Conservation (phyloP, 345 rosid genomes). For the Aquilaria malaccensis region DNA sequence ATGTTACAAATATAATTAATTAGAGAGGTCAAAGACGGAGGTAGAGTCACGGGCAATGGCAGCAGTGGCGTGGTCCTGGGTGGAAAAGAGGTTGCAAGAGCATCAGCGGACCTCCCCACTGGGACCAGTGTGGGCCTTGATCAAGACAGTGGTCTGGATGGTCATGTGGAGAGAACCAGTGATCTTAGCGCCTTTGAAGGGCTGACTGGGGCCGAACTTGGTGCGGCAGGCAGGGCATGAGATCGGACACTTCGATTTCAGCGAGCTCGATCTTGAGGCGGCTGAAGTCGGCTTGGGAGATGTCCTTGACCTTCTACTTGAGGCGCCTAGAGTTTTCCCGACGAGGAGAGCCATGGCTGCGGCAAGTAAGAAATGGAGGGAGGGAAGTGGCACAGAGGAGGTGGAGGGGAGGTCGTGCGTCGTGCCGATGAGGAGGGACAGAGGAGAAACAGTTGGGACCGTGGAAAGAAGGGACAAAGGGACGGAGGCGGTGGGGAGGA, state of each 20-base stretch:
- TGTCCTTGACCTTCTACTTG: neutral
- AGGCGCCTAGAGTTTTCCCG: slow-evolving; percentile 31
- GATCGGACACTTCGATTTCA: no score
- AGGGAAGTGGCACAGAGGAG: neutral
- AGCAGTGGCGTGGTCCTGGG: slow-evolving; percentile 86
- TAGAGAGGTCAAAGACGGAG: slow-evolving; percentile 43
- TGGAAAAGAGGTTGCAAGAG: no score
- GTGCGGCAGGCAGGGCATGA: slow-evolving; percentile 36
- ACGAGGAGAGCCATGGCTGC: slow-evolving; percentile 58
- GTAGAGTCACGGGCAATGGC: slow-evolving; percentile 89
- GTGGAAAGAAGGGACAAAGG: neutral
- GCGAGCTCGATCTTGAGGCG: no score
- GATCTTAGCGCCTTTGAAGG: slow-evolving; percentile 81
- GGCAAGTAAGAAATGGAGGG: neutral
- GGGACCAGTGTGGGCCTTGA: no score
- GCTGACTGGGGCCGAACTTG: slow-evolving; percentile 77
- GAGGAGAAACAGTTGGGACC: no score
- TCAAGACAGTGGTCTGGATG: no score
- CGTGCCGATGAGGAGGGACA: no score
- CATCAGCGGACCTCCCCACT: no score
- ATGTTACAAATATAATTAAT: no score
- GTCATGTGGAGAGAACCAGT: slow-evolving; percentile 96
- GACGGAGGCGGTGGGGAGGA: neutral
- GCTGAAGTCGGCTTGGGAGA: neutral
- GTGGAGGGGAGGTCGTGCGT: no score